Conservation (phyloP, 2,329 filamentous ascomycete genomes). For the Aspergillus tubingensis region DNA sequence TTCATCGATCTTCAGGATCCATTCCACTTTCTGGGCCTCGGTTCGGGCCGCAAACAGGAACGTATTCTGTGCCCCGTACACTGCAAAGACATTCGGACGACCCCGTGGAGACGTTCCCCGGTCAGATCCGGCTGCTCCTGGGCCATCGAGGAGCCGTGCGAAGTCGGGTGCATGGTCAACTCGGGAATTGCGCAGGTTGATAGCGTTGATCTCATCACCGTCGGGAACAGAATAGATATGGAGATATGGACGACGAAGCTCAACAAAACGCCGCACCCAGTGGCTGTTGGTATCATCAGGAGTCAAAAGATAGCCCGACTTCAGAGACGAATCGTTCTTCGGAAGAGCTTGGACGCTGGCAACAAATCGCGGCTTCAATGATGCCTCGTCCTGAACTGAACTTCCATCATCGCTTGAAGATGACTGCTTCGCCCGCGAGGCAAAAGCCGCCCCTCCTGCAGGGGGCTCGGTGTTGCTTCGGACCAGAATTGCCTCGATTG, state of each 20-base stretch:
- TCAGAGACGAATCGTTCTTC: slow-evolving; percentile 79
- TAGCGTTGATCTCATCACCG: slow-evolving; percentile 85
- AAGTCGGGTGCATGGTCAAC: slow-evolving; percentile 91
- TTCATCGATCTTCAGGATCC: slow-evolving; percentile 94
- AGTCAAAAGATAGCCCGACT: slow-evolving; percentile 83
- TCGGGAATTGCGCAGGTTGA: slow-evolving; percentile 85
- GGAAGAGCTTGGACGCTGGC: slow-evolving; percentile 75
- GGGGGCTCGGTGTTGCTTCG: slow-evolving; percentile 49
- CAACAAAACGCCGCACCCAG: slow-evolving; percentile 92
- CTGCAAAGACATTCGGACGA: slow-evolving; percentile 79
- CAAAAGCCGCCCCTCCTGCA: slow-evolving; percentile 37
- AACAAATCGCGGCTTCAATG: slow-evolving; percentile 64
- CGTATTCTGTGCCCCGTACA: slow-evolving; percentile 92
- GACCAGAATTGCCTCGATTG: slow-evolving; percentile 47
- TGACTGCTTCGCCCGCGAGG: slow-evolving; percentile 25
- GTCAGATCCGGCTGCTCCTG: slow-evolving; percentile 38
- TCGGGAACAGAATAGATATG: slow-evolving; percentile 84
- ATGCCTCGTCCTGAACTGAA: slow-evolving; percentile 33
- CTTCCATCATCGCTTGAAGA: slow-evolving; percentile 30
- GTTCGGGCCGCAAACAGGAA: slow-evolving; percentile 90
- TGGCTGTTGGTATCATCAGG: slow-evolving; percentile 74
- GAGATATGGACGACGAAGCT: slow-evolving; percentile 86
- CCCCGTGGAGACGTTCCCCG: slow-evolving; percentile 42
- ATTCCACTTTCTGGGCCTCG: slow-evolving; percentile 92
- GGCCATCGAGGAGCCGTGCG: slow-evolving; percentile 68